A percentile compares a stretch with the other conserved stretches of the same genome.
Evolutionary conservation across 129 eudicot genomes (phyloP).

Genomic region (Ambrosia artemisiifolia): DNA sequence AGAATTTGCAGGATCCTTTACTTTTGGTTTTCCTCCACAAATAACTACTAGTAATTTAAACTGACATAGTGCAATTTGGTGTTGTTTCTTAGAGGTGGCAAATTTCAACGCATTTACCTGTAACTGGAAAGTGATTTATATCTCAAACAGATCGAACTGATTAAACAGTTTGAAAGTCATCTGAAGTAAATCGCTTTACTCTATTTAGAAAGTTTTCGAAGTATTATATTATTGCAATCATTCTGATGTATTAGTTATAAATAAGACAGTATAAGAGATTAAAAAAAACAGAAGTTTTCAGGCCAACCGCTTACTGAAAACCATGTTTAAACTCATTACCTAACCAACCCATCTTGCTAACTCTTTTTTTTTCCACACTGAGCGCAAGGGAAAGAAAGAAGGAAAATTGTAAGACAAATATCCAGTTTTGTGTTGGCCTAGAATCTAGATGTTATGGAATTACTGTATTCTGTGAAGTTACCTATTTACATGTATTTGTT

Average conservation of each 20-base stretch:
- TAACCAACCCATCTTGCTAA: not conserved
- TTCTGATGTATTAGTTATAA: not conserved
- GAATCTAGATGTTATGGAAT: too few relatives aligned
- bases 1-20: not conserved
- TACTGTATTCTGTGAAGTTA: conserved; percentile 7
- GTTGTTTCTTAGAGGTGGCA: not conserved
- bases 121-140: not conserved
- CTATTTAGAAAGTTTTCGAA: not conserved
- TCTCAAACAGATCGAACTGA: too few relatives aligned
- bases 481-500: conserved; percentile 1
- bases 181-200: not conserved
- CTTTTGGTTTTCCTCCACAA: not conserved
- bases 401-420: not conserved
- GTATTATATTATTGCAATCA: too few relatives aligned
- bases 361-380: not conserved
- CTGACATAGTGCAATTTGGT: not conserved
- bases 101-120: too few relatives aligned
- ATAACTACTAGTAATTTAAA: not conserved
- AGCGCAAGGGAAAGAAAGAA: not conserved
- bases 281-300: not conserved
- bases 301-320: not conserved
- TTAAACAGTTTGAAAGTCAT: too few relatives aligned
- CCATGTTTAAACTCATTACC: not conserved
- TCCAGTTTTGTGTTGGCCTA: not conserved
- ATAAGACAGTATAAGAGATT: not conserved